Conservation (phyloP, 2,329 filamentous ascomycete genomes). For the Nemania sp. region DNA sequence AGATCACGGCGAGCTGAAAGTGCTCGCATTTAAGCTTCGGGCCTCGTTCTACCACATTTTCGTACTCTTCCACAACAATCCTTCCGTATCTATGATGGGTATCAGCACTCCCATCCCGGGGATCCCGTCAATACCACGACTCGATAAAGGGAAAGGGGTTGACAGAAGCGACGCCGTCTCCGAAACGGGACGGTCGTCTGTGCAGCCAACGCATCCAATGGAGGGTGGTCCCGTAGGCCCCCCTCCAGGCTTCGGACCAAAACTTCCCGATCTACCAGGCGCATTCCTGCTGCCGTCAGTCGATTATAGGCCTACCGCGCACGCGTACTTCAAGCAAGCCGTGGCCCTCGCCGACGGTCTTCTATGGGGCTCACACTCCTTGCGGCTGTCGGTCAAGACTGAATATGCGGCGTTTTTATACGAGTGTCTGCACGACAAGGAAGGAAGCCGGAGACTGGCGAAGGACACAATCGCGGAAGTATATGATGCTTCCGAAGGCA, state of each 20-base stretch:
- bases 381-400: conserved; percentile 86
- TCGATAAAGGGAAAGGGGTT: conserved; percentile 54
- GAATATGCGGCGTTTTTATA: conserved; percentile 93
- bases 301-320: conserved; percentile 83
- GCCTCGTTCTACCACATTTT: conserved; percentile 97
- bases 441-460: conserved; percentile 75
- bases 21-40: conserved; percentile 86
- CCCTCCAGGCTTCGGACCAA: conserved; percentile 56
- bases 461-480: conserved; percentile 85
- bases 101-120: conserved; percentile 49
- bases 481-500: conserved; percentile 86
- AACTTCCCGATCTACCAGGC: conserved; percentile 51
- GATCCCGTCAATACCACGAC: conserved; percentile 27
- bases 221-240: conserved; percentile 63
- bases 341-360: conserved; percentile 72
- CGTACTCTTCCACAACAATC: conserved; percentile 92
- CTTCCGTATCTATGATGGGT: conserved; percentile 68
- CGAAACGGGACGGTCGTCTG: conserved; percentile 48
- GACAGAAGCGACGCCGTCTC: conserved; percentile 50
- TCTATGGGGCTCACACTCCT: conserved; percentile 84
- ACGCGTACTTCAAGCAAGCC: conserved; percentile 78
- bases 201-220: conserved; percentile 53
- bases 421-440: conserved; percentile 84
- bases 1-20: conserved; percentile 79
- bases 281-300: conserved; percentile 78